Base-by-base conservation (phyloP, 192 early-diverging fungal species). In the Coemansia sp. region DNA sequence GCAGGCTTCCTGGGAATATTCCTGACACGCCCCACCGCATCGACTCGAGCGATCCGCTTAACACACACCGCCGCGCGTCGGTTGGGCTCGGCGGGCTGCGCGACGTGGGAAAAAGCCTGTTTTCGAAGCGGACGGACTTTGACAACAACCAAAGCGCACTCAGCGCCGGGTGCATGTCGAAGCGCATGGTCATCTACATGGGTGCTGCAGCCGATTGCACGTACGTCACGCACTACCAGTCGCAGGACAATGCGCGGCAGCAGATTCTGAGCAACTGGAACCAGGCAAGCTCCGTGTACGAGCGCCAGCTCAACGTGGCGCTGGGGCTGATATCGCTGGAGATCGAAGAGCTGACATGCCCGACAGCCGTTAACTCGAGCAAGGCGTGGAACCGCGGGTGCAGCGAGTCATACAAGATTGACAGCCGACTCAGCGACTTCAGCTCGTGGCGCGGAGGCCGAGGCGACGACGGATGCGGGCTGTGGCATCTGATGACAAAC, bases 401-500 rank as follows among this genome's bases (percentile, higher is more conserved):
- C 73, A 77, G 81, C 20, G 62, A 80, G 30, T 30, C 52, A 23
- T 96, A 94, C 69, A 63, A 82, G 13, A 92, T 97, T 46, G 85
- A 86, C 26, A 40, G 84, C 26, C 85, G 94, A 10, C 72, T 98
- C 42, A 91, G 86, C 74, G 95, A 94, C 68, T 98, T 98, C 77
- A 90, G 90, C 59, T 37, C 77, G n/a, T 98, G 95, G 95, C 84
- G 95, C 59, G 90, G 90, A 8, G 62, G 61, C 10, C 73, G 84
- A n/a, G 81, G 82, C 23, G 71, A 83, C n/a, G 94, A 95, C 74
- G 85, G 88, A 8, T 85, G 87, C 2, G 94, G 92, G 9, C 79
- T 98, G 46, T 98, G 95, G 94, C 94, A 96, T 71, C 75, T 96
- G 59, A 90, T 97, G 93, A 95, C 94, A 10, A 83, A 85, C 58